Base-by-base conservation (phyloP, 169 alveolate species). In the Babesia ovis region DNA sequence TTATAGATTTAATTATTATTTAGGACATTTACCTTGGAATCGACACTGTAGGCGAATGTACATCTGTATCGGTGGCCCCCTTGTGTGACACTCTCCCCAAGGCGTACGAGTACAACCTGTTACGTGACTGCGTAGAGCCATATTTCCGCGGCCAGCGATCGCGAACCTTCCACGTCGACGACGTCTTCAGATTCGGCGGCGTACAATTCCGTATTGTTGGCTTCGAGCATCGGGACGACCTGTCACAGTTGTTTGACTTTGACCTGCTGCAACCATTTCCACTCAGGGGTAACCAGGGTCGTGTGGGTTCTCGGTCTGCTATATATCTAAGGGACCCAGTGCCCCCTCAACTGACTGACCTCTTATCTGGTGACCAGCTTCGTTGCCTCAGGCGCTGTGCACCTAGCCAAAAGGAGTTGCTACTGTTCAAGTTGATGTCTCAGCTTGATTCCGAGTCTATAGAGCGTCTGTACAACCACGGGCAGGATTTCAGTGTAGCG, bases 11-110 rank as follows among this genome's bases (percentile, higher is more conserved):
- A 35, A 1, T 32, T 8, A 23, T 20, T 18, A 14, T 77, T 11
- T 34, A 88, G 93, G 89, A 79, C 1, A 62, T 89, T 11, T 83
- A 80, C 59, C 42, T 89, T n/a, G 80, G 83, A 1, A 55, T 85
- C 71, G 93, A 89, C 51, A 91, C 92, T 3, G 77, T 53, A 66
- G 91, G 89, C 11, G 92, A 73, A 54, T 89, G 68, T 62, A 37
- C 61, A 31, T 54, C 77, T 6, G 89, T 89, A 14, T 67, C 84
- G 43, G 81, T 89, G 60, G 67, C 85, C 23, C 92, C 93, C 0
- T 68, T 85, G 55, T 48, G 73, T 27, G 93, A 89, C 34, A 85
- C 93, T 20, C 60, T 89, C 48, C 93, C 93, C 27, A 68, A 77
- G 46, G 76, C 83, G 14, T 89, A 89, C 53, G 55, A 53, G 34